Conservation (phyloP, 1,284 basidiomycete species). For the Ceraceosorus guamensis region DNA sequence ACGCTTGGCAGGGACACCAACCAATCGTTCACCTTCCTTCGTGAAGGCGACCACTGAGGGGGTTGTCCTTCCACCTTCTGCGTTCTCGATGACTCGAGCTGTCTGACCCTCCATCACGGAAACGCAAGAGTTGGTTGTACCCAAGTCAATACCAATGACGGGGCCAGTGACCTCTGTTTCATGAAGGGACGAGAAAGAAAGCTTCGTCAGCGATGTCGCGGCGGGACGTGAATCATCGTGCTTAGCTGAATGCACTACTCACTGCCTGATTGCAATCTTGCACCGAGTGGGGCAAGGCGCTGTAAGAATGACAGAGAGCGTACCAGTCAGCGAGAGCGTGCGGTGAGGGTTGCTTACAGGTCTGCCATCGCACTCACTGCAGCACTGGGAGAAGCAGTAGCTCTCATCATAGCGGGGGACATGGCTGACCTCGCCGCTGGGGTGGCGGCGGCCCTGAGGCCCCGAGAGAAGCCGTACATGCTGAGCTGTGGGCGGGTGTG, state of each 20-base stretch:
- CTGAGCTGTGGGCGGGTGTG: neutral
- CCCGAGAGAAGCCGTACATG: neutral
- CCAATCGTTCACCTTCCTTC: slow-evolving; percentile 64
- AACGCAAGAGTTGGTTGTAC: slow-evolving; percentile 48
- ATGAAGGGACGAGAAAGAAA: slow-evolving; percentile 1
- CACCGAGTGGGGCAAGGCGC: slow-evolving; percentile 32
- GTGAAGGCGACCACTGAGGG: slow-evolving; percentile 98
- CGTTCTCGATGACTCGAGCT: slow-evolving; percentile 93
- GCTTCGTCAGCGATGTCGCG: neutral
- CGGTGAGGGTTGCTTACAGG: slow-evolving; percentile 9
- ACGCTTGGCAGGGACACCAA: slow-evolving; percentile 92
- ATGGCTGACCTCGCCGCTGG: neutral
- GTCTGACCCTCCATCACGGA: slow-evolving; percentile 70
- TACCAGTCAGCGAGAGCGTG: too few species aligned
- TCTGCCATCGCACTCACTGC: slow-evolving; percentile 21
- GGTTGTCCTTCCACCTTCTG: slow-evolving; percentile 94
- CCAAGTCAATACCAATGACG: slow-evolving; percentile 46
- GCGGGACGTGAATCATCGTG: neutral
- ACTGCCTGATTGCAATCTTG: slow-evolving; percentile 20
- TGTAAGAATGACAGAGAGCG: neutral
- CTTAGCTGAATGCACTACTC: neutral
- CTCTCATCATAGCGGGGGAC: neutral
- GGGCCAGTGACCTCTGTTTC: slow-evolving; percentile 43
- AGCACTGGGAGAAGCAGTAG: slow-evolving; percentile 7
- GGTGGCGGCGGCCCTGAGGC: neutral